These are phyloP conservation scores for Aspergillus sp. DNA, from an alignment of 2,329 filamentous ascomycete genomes.

Conservation along the genomic window DNA sequence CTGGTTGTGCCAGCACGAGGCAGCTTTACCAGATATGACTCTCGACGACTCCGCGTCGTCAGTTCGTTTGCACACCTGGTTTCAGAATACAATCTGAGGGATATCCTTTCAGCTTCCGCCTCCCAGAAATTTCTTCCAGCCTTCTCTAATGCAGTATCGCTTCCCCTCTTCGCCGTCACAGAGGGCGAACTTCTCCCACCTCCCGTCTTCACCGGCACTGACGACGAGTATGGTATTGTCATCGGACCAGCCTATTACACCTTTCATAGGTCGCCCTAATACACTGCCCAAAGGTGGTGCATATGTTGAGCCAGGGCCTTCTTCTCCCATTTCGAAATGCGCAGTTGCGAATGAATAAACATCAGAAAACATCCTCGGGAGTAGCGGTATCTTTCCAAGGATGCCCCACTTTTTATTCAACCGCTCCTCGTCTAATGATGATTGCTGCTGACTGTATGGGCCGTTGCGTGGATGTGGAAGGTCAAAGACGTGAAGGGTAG, in stretches of 20 bases:
- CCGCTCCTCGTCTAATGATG: slow-evolving; percentile 44
- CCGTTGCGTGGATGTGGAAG: slow-evolving; percentile 54
- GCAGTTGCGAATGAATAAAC: slow-evolving; percentile 80
- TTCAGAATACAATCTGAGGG: background rate
- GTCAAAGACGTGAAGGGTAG: slow-evolving; percentile 92
- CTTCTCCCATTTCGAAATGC: slow-evolving; percentile 81
- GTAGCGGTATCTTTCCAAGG: slow-evolving; percentile 75
- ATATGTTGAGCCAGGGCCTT: slow-evolving; percentile 50
- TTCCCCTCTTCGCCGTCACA: slow-evolving; percentile 68
- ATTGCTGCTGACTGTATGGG: slow-evolving; percentile 35
- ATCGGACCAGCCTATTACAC: slow-evolving; percentile 78
- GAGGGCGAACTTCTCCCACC: slow-evolving; percentile 85
- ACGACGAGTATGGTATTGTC: slow-evolving; percentile 74
- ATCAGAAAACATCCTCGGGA: slow-evolving; percentile 86
- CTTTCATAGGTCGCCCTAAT: slow-evolving; percentile 68
- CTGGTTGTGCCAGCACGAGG: too few relatives aligned
- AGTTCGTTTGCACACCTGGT: background rate
- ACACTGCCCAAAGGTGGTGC: slow-evolving; percentile 54
- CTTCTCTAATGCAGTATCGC: slow-evolving; percentile 66
- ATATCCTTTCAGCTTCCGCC: slow-evolving; percentile 26
- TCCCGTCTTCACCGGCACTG: slow-evolving; percentile 74
- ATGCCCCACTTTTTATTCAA: slow-evolving; percentile 79
- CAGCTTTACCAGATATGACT: background rate
- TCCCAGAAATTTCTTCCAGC: slow-evolving; percentile 77
- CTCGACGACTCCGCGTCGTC: background rate